Percentiles rank a stretch among this genome's conserved stretches.
phyloP scores from a whole-genome alignment of 2,329 filamentous ascomycete genomes.

The Botrytis aclada region DNA sequence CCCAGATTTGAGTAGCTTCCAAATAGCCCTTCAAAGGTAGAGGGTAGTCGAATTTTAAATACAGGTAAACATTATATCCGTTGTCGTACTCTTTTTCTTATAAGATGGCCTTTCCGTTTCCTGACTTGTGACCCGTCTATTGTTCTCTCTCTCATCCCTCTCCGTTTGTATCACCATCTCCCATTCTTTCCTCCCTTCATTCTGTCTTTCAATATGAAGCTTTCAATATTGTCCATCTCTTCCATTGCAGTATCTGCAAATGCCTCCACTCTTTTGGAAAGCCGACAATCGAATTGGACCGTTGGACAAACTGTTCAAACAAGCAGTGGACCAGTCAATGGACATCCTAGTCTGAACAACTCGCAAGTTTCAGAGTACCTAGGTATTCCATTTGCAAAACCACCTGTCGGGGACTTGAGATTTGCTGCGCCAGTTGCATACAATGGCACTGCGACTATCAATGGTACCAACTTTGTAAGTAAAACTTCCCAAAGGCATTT shows the following conservation, averaged over 20 bases:
- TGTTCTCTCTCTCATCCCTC: neutral
- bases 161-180: neutral
- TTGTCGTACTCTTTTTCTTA: neutral
- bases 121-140: no score
- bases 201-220: constrained; percentile 1
- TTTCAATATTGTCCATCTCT: neutral
- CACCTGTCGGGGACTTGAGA: constrained; percentile 41
- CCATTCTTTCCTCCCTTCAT: neutral
- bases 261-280: constrained; percentile 2
- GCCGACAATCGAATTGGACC: constrained; percentile 28
- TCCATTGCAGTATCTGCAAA: constrained; percentile 5
- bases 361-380: constrained; percentile 39
- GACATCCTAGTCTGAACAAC: constrained; percentile 28
- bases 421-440: constrained; percentile 35
- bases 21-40: neutral
- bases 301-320: constrained; percentile 35
- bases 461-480: constrained; percentile 33
- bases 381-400: constrained; percentile 42
- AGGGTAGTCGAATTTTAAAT: neutral
- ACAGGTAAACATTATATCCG: neutral
- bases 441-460: constrained; percentile 23
- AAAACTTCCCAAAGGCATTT: neutral
- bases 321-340: constrained; percentile 32
- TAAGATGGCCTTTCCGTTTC: neutral
- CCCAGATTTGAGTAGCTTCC: neutral